Evolutionary conservation across 179 eudicot genomes (phyloP).

Genomic region (Gypsophila paniculata): DNA sequence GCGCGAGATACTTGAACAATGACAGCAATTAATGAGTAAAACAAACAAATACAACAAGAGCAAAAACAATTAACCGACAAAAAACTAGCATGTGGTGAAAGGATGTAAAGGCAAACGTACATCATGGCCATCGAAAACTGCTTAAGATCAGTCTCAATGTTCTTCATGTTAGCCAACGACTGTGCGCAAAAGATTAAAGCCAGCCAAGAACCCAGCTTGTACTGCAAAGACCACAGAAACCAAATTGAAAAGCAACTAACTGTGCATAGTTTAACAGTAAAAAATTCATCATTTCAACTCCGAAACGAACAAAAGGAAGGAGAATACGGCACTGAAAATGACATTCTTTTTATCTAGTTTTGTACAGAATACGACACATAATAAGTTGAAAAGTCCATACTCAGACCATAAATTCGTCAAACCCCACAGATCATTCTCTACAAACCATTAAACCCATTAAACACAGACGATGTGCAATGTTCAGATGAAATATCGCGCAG

Average conservation of each 20-base stretch:
- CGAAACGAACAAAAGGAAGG: background rate
- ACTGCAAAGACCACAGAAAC: conserved; percentile 39
- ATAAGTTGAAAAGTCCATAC: background rate
- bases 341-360: background rate
- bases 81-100: background rate
- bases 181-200: conserved; percentile 73
- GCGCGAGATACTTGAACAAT: background rate
- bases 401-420: background rate
- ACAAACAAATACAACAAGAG: background rate
- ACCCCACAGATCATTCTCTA: background rate
- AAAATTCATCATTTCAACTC: background rate
- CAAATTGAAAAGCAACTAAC: background rate
- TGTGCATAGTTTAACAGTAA: background rate
- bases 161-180: conserved; percentile 61
- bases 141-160: conserved; percentile 68
- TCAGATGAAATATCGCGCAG: too few species aligned
- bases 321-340: background rate
- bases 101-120: conserved; percentile 35
- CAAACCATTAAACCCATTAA: background rate
- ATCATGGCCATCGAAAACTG: conserved; percentile 78
- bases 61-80: background rate
- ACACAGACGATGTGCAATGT: too few species aligned
- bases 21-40: background rate
- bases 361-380: background rate
- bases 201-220: conserved; percentile 82